Evolutionary conservation across 2,329 filamentous ascomycete genomes (phyloP), one percentile per base, ranked within the genome.

Genomic region (Aspergillus ibericus): DNA sequence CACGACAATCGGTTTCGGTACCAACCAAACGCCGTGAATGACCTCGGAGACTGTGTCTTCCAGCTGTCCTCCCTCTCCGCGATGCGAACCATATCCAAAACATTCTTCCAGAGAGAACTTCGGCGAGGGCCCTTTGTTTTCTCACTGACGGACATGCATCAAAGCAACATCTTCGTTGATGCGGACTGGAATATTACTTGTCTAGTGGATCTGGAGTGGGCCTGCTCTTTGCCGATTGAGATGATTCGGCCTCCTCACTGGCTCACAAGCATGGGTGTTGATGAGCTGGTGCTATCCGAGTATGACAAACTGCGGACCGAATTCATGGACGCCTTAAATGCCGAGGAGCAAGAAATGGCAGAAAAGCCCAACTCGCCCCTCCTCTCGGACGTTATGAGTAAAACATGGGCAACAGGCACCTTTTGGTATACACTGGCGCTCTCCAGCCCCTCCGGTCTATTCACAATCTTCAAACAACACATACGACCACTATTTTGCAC

Each of bases 61-160:
- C 64, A 68, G 49, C 55, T 48, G 44, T 59, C 61, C 54, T 69
- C 58, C 63, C 62, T 60, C 63, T 63, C 49, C 70, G 74, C 49
- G 54, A 70, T 61, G 71, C 68, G 52, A 72, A 71, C 59, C 49
- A 60, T 58, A 29, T 64, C 18, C 52, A 63, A 34, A 63, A 73
- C 48, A 42, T 72, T 52, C 72, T 73, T 67, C 47, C 63, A 42
- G 7, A 54, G 32, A 16, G 70, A 74, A 60, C 62, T 76, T 16
- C 62, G 66, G 12, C 62, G 67, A n/a, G 75, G 76, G 5, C 72
- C 72, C 0, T 79, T 77, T 57, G 44, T 56, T 25, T n/a, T 50
- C 8, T 25, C 29, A 8, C 29, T 56, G 9, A 50, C 75, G 12
- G 77, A 80, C 61, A 59, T 80, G 4, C 70, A 79, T 53, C 65